phyloP scores from a whole-genome alignment of 2,329 filamentous ascomycete genomes.

The Scorias spongiosa region DNA sequence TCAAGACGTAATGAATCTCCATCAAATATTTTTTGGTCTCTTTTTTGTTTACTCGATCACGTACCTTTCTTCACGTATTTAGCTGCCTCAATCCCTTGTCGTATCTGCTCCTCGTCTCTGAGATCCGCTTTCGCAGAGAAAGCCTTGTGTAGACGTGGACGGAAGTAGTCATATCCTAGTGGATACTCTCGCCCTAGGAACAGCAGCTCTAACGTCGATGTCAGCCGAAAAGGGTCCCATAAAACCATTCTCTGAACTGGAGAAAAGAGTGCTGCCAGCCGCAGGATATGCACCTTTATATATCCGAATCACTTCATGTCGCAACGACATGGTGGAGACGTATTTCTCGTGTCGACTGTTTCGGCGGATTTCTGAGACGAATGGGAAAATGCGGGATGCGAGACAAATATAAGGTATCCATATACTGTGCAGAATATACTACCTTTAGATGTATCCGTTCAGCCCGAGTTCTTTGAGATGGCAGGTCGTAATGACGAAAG shows the following conservation, averaged over 20 bases:
- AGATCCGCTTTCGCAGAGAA: constrained; percentile 63
- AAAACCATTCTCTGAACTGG: too few relatives aligned
- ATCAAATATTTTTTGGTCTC: background rate
- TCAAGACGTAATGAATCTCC: background rate
- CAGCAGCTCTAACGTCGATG: constrained; percentile 50
- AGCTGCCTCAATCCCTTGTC: constrained; percentile 57
- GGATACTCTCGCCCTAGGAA: constrained; percentile 78
- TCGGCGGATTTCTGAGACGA: background rate
- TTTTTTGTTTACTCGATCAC: constrained; percentile 4
- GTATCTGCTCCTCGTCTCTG: constrained; percentile 59
- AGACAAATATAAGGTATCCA: background rate
- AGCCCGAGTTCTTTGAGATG: too few relatives aligned
- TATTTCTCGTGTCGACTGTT: too few relatives aligned
- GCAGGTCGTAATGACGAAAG: too few relatives aligned
- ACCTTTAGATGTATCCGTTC: too few relatives aligned
- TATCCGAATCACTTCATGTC: constrained; percentile 64
- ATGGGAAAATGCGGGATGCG: background rate
- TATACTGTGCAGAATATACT: background rate
- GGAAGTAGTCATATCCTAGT: constrained; percentile 68
- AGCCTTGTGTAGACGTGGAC: constrained; percentile 64
- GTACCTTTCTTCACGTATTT: constrained; percentile 84
- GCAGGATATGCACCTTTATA: constrained; percentile 56
- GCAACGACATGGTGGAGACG: constrained; percentile 26
- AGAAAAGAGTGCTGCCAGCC: too few relatives aligned
- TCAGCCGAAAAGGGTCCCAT: too few relatives aligned